Evolutionary conservation across 768 basidiomycete genomes (phyloP).

Genomic region (Pluteus cervinus): DNA sequence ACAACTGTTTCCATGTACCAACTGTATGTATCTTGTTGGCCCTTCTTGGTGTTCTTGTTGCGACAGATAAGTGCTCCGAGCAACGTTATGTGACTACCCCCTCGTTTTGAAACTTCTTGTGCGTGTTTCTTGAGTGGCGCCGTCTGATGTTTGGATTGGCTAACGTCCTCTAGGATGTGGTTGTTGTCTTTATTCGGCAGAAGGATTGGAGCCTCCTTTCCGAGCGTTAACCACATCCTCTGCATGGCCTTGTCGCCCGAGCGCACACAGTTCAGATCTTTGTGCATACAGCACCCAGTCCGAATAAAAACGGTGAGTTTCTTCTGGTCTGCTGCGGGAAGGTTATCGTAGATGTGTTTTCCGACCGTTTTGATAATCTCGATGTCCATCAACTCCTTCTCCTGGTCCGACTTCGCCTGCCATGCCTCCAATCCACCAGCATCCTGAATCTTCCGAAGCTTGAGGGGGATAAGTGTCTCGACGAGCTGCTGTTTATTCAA

Average conservation of each 20-base stretch:
- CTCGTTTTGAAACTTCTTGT: conserved; percentile 8
- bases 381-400: conserved; percentile 5
- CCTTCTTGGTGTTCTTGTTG: conserved; percentile 16
- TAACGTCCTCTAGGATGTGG: conserved; percentile 1
- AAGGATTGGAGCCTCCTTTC: conserved; percentile 8
- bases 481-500: conserved; percentile 2
- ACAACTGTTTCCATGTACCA: conserved; percentile 4
- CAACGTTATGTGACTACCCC: conserved; percentile 9
- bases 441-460: conserved; percentile 4
- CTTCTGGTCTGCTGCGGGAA: conserved; percentile 10
- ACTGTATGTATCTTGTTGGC: conserved; percentile 13
- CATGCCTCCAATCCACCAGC: conserved; percentile 14
- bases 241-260: conserved; percentile 14
- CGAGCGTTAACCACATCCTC: conserved; percentile 9
- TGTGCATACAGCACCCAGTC: conserved; percentile 25
- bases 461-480: conserved; percentile 3
- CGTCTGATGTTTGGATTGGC: too few species aligned
- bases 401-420: conserved; percentile 9
- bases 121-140: conserved; percentile 5
- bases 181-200: conserved; percentile 20
- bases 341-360: conserved; percentile 7
- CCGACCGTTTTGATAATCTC: conserved; percentile 10
- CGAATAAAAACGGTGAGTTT: conserved; percentile 15
- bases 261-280: conserved; percentile 19
- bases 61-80: conserved; percentile 13